Evolutionary conservation across 1,284 basidiomycete species (phyloP), one percentile per base, ranked within the genome.

Genomic region (Pseudozyma pruni): DNA sequence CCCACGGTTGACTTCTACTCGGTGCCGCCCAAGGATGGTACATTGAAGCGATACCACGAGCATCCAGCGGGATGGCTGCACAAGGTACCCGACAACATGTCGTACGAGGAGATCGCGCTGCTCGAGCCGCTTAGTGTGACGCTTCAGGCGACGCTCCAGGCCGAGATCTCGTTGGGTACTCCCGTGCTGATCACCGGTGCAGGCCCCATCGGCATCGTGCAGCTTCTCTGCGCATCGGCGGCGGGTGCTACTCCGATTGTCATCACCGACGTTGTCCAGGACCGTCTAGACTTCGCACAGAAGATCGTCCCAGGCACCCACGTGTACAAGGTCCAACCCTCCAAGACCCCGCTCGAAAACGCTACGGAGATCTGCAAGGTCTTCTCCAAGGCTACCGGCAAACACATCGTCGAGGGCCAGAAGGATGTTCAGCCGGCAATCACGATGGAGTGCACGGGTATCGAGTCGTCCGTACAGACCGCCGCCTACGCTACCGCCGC

Each of bases 381-480:
- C n/a, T 78, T 78, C 53, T 73, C 74, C 46, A 41, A 48, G 10
- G 74, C 74, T 3, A 45, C 45, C 10, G 75, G 75, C 43, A 66
- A 68, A 17, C 56, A 56, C 40, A 38, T 63, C 29, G 54, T 51
- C n/a, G 46, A 69, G 29, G 59, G 59, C 13, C 29, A 58, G 8
- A 44, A 46, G 14, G 72, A 74, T n/a, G 56, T 72, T 2, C 71
- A 71, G 40, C 75, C 75, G 10, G 59, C 63, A 13, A 64, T 72
- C 42, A 62, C 72, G 9, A 72, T 93, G 58, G 92, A 93, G 76
- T 91, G 91, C 45, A 94, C 92, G 46, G 94, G 94, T 16, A 91
- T 94, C 23, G 92, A 95, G 83, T 88, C 88, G 33, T 92, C 90
- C 13, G 90, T 96, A 71, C 89, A 91, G 79, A 90, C 91, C n/a